Conservation (phyloP, 306 rosid genomes). For the Begonia peltatifolia region DNA sequence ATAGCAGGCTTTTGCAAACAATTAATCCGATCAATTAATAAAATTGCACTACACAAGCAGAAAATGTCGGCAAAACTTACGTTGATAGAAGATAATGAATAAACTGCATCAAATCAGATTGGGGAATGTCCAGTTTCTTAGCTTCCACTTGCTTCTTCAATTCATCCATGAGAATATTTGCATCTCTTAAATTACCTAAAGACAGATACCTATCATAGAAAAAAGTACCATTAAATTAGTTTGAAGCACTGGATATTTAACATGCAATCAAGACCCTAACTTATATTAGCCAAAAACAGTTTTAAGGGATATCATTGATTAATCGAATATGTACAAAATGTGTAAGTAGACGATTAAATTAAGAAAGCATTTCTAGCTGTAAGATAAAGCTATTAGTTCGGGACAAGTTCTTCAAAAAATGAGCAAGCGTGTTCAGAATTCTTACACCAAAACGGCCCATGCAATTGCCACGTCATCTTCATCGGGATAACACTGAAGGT, state of each 20-base stretch:
- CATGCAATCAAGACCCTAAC: too few relatives aligned
- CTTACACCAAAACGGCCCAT: conserved; percentile 77
- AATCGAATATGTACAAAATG: too few relatives aligned
- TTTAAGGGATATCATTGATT: too few relatives aligned
- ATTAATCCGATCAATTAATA: background rate
- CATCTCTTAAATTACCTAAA: conserved; percentile 77
- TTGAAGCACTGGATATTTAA: too few relatives aligned
- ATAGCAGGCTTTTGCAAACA: background rate
- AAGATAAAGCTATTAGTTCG: too few relatives aligned
- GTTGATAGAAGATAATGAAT: conserved; percentile 60
- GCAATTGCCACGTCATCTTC: conserved; percentile 95
- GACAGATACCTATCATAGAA: conserved; percentile 51
- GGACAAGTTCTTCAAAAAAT: background rate
- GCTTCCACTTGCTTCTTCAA: conserved; percentile 45
- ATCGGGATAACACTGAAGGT: conserved; percentile 77
- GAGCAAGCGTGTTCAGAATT: background rate
- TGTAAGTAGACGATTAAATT: too few relatives aligned
- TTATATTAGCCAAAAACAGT: too few relatives aligned
- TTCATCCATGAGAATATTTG: conserved; percentile 70
- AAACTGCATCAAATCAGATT: conserved; percentile 66
- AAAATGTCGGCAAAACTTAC: conserved; percentile 27
- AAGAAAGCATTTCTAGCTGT: too few relatives aligned
- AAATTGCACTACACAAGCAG: background rate
- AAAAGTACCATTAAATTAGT: background rate
- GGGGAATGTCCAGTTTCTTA: conserved; percentile 35